Evolutionary conservation across 1,284 basidiomycete genomes (phyloP), one percentile per base, ranked within the genome.

Genomic region (Pseudozyma pruni): DNA sequence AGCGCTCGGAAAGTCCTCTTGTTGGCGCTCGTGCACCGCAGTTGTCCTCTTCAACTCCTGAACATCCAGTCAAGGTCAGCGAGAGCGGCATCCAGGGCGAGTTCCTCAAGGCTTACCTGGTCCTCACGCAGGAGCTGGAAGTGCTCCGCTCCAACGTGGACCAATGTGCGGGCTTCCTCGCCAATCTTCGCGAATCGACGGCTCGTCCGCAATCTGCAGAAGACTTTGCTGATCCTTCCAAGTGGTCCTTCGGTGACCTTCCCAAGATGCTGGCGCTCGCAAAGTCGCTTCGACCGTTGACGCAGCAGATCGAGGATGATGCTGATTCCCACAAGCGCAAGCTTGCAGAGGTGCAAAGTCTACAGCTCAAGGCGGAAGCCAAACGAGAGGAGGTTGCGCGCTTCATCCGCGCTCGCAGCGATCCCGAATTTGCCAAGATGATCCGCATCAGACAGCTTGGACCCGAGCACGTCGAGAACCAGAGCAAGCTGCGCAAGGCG

Each of bases 381-480:
- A 81, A 81, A 57, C 63, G 74, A 2, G 79, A 81, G 27, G 80
- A 81, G 42, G 64, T 69, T 2, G 61, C 72, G 4, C 86, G 91
- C 2, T 92, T 92, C 81, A 86, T 89, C 47, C 88, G 87, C 66
- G 91, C 91, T 0, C 88, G 88, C 57, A 86, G 86, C 38, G 92
- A 94, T 76, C 86, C 87, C 2, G 90, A 90, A 39, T 92, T 92
- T 80, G 87, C 90, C 13, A 90, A 89, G 75, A 90, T 93, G 86
- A 83, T 94, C 37, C 90, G 89, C 78, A 85, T 89, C 1, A 86
- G 91, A 48, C 89, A 89, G n/a, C 85, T 94, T n/a, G 90, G 90
- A 7, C 92, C 93, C 0, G 93, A 94, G 76, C 89, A 92, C 76
- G 84, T 89, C n/a, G 92, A 94, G 80, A 89, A 88, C 3, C 93